A percentile compares a stretch with the other conserved stretches of the same genome.
Evolutionary conservation across 768 basidiomycete genomes (phyloP).

Genomic region (Suillus weaverae): DNA sequence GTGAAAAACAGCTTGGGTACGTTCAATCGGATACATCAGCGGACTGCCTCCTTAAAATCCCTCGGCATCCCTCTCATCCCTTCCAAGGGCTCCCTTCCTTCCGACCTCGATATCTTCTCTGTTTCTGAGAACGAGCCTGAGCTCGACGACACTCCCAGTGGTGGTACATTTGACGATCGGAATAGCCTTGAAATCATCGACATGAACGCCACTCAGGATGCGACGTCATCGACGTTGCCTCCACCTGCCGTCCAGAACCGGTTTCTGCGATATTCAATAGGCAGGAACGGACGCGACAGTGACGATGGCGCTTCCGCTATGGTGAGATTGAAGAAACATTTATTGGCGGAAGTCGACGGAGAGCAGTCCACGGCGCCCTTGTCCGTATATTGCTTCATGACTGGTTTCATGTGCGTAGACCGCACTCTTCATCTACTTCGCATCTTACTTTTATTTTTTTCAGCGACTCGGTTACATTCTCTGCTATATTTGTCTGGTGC

Average conservation of each 20-base stretch:
- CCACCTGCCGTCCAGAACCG: conserved; percentile 7
- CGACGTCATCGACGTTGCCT: neutral
- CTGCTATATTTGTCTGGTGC: conserved; percentile 82
- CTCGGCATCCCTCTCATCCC: conserved; percentile 20
- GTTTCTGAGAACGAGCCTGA: conserved; percentile 13
- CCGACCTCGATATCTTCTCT: conserved; percentile 12
- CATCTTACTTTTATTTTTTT: neutral
- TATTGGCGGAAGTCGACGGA: conserved; percentile 28
- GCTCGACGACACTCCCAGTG: neutral
- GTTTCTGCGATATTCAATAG: neutral
- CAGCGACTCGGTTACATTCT: conserved; percentile 74
- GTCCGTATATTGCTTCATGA: conserved; percentile 75
- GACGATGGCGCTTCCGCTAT: conserved; percentile 12
- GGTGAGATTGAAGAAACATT: conserved; percentile 12
- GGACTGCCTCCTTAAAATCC: conserved; percentile 14
- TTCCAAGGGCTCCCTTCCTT: conserved; percentile 4
- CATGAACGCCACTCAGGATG: neutral
- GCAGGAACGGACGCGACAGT: conserved; percentile 13
- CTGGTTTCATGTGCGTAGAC: conserved; percentile 65
- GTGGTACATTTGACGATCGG: neutral
- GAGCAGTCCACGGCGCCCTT: conserved; percentile 48
- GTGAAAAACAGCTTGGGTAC: conserved; percentile 10
- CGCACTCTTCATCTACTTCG: neutral
- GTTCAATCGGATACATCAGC: conserved; percentile 13
- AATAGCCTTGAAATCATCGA: neutral